Conservation (phyloP, 2,329 filamentous ascomycete genomes). For the Aspergillus ochraceus region DNA sequence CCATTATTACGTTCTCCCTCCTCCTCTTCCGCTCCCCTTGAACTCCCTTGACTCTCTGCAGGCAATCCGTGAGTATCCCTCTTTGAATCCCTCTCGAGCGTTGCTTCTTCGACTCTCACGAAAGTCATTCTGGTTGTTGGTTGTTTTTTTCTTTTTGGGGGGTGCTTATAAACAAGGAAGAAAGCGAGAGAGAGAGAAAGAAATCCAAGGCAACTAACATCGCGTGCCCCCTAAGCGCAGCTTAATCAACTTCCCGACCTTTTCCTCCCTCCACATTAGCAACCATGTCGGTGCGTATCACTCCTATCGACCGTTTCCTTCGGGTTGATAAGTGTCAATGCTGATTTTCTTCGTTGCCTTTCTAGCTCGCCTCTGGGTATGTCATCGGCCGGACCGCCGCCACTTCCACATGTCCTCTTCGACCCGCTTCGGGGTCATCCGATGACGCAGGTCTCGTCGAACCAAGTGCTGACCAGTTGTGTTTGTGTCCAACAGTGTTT, state of each 20-base stretch:
- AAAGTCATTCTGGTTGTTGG: neutral
- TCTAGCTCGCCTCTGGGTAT: conserved; percentile 39
- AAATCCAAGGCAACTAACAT: conserved; percentile 26
- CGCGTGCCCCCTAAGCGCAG: conserved; percentile 26
- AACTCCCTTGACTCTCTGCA: conserved; percentile 2
- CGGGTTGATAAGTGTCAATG: neutral
- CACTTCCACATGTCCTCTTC: conserved; percentile 1
- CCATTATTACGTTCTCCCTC: conserved; percentile 13
- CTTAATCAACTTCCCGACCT: conserved; percentile 22
- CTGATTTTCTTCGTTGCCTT: conserved; percentile 14
- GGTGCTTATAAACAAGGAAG: conserved; percentile 12
- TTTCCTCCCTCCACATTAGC: conserved; percentile 21
- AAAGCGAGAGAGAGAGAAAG: neutral
- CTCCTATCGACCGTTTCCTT: neutral
- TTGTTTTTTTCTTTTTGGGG: neutral
- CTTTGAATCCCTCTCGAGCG: neutral
- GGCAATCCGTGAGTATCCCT: conserved; percentile 4
- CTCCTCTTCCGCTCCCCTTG: conserved; percentile 12
- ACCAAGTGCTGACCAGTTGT: neutral
- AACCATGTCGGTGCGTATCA: conserved; percentile 37
- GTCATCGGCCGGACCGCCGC: conserved; percentile 8
- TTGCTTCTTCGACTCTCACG: neutral
- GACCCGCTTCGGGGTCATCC: neutral
- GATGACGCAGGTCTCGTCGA: neutral
- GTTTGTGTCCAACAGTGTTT: conserved; percentile 36